phyloP scores from a whole-genome alignment of 1,284 basidiomycete genomes.

The Apiotrichum akiyoshidainum region DNA sequence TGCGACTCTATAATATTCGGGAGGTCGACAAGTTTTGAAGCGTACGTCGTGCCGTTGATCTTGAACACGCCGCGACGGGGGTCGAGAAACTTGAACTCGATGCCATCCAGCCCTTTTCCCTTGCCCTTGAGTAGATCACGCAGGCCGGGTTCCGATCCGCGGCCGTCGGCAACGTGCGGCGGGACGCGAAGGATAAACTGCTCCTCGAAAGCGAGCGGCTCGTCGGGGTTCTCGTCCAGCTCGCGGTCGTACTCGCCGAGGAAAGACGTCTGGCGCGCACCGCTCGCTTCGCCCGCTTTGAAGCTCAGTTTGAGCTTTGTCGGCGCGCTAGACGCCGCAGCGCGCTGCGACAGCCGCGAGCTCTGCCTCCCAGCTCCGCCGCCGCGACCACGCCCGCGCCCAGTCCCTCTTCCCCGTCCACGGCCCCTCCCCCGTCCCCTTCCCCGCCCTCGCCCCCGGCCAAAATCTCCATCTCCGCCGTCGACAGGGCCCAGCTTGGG shows the following conservation, averaged over 20 bases:
- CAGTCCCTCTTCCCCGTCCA: constrained; percentile 23
- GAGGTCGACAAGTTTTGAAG: constrained; percentile 92
- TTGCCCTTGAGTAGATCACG: constrained; percentile 75
- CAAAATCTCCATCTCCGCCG: neutral
- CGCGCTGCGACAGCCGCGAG: constrained; percentile 19
- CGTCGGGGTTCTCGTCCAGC: constrained; percentile 90
- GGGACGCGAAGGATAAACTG: constrained; percentile 93
- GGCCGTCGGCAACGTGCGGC: constrained; percentile 55
- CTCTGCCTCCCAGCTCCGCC: constrained; percentile 10
- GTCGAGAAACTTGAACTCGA: constrained; percentile 99
- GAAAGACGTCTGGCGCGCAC: constrained; percentile 60
- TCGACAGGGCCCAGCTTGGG: neutral
- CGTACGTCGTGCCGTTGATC: constrained; percentile 73
- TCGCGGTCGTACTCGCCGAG: constrained; percentile 87
- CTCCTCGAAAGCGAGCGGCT: constrained; percentile 85
- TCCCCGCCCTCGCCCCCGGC: constrained; percentile 3
- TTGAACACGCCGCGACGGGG: constrained; percentile 88
- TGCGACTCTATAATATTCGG: constrained; percentile 93
- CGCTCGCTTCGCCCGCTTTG: constrained; percentile 27
- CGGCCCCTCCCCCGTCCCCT: constrained; percentile 9
- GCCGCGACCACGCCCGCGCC: constrained; percentile 15
- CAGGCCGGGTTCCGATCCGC: constrained; percentile 57
- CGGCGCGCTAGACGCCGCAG: constrained; percentile 9
- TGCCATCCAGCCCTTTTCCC: constrained; percentile 70
- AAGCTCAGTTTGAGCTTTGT: constrained; percentile 42